Conservation (phyloP, 1,139 yeast species). For the Meyerozyma smithsonii region DNA sequence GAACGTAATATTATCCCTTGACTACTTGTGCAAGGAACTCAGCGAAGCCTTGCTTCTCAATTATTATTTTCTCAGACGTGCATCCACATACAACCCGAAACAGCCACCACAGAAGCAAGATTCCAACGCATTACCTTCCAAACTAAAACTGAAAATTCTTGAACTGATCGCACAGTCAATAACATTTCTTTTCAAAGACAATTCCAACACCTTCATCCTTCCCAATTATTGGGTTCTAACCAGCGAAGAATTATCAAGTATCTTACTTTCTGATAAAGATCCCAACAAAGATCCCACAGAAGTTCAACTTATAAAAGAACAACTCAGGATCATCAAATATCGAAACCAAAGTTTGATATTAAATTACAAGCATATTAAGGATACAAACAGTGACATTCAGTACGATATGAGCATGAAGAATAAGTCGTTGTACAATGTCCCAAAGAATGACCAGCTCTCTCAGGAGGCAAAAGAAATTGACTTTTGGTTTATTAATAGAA, state of each 20-base stretch:
- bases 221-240: constrained; percentile 69
- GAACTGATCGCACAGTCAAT: constrained; percentile 30
- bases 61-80: constrained; percentile 31
- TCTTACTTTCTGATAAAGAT: constrained; percentile 31
- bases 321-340: constrained; percentile 57
- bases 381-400: neutral
- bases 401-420: neutral
- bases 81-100: constrained; percentile 8
- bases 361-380: constrained; percentile 25
- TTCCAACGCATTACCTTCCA: constrained; percentile 7
- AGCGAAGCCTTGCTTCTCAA: constrained; percentile 50
- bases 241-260: constrained; percentile 37
- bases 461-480: constrained; percentile 5
- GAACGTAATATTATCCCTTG: constrained; percentile 54
- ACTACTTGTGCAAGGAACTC: constrained; percentile 55
- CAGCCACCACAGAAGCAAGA: constrained; percentile 4
- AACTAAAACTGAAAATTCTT: constrained; percentile 20
- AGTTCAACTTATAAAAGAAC: constrained; percentile 29
- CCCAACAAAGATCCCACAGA: constrained; percentile 27
- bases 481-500: constrained; percentile 21
- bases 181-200: constrained; percentile 47
- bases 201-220: constrained; percentile 70
- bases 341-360: constrained; percentile 70
- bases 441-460: neutral
- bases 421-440: no score